Base-by-base conservation (phyloP, 495 filamentous ascomycete genomes). In the Amphirosellinia nigrospora region DNA sequence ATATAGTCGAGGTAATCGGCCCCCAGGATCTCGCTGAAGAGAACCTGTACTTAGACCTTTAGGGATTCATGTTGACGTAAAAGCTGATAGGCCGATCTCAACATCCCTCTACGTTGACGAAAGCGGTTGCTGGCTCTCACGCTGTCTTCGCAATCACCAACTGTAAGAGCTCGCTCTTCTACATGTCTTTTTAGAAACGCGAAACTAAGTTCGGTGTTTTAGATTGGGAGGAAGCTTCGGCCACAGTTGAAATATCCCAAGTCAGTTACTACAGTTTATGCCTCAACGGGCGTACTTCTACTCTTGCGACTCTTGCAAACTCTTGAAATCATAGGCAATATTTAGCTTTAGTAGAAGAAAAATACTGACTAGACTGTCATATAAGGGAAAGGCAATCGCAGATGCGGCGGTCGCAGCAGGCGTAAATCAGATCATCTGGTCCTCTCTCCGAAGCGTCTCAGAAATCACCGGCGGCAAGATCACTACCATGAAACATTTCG, bases 41-140 rank as follows among this genome's bases (percentile, higher is more conserved):
- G 46, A 11, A 50, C n/a, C 46, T 50, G 8, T 3, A n/a, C 21
- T 26, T 4, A 16, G 7, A 50, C 21, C 7, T 26, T 26, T 10
- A 26, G 46, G 15, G 6, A 50, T 50, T 9, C 26, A 50, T 26
- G 3, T 21, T 50, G 26, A 50, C 3, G 8, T 26, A 8, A 3
- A 26, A 26, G 11, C 21, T 26, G 21, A 26, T 21, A 50, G 46
- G 46, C 46, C 26, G 46, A 50, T 21, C 21, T 50, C 19, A 23
- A 50, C 26, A 50, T 50, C 46, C 46, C 8, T 50, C 46, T 21
- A 50, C 46, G 13, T 50, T 50, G 46, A 26, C n/a, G 2, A 50
- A 50, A 50, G 46, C 46, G 46, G 46, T 50, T 26, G 46, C 46
- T 23, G 48, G 48, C 23, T 52, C 48, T 28, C 48, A 52, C 48